A percentile compares a stretch with the other conserved stretches of the same genome.
Evolutionary conservation across 2,329 filamentous ascomycete genomes (phyloP).

Genomic region (Penicillium freii): DNA sequence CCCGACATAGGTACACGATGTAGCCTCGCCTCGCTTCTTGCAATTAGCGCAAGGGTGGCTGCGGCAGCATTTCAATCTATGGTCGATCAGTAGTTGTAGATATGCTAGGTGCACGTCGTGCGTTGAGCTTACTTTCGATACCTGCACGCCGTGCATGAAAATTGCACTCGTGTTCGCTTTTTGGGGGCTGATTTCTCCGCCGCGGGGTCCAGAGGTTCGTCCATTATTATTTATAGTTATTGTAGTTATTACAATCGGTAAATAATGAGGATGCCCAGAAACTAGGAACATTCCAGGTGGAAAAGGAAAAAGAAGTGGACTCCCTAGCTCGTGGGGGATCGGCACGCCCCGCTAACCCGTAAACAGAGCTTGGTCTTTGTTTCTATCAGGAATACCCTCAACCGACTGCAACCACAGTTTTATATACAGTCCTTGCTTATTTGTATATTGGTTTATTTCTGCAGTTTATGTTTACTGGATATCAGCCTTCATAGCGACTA

Average conservation of each 20-base stretch:
- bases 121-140: constrained; percentile 33
- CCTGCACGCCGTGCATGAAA: constrained; percentile 40
- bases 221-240: not conserved
- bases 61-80: constrained; percentile 38
- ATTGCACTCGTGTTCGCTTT: constrained; percentile 39
- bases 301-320: not conserved
- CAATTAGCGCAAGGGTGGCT: constrained; percentile 38
- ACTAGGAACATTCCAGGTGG: not conserved
- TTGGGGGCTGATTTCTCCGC: constrained; percentile 13
- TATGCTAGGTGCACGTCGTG: not conserved
- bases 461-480: constrained; percentile 18
- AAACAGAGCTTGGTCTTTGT: not conserved
- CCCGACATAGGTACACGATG: constrained; percentile 36
- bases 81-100: not conserved
- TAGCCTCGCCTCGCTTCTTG: constrained; percentile 33
- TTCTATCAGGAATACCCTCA: not conserved
- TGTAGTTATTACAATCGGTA: not conserved
- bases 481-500: constrained; percentile 41
- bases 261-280: not conserved
- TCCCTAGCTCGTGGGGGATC: not conserved
- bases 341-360: not conserved
- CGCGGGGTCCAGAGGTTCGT: constrained; percentile 1
- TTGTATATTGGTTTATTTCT: not conserved
- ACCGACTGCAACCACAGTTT: not conserved
- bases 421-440: not conserved